Conservation (phyloP, 202 grass and related monocot genomes). For the Schoenoplectus triqueter region DNA sequence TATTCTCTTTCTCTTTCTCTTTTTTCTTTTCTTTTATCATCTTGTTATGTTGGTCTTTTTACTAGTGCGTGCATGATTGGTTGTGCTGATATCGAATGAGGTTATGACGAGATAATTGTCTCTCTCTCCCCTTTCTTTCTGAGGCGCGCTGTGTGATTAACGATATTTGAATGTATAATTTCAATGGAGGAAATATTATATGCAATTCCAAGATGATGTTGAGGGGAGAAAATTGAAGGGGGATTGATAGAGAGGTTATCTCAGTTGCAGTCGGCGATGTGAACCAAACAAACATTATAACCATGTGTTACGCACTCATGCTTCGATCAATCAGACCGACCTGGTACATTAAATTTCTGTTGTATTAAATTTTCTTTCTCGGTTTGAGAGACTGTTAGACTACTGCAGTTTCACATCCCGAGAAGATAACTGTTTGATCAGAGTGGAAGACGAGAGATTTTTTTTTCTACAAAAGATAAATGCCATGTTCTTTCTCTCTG, state of each 20-base stretch:
- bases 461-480: conserved; percentile 21
- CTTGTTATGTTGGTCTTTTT: conserved; percentile 35
- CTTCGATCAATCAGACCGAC: not conserved
- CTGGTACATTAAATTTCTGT: conserved; percentile 12
- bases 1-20: not conserved
- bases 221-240: not conserved
- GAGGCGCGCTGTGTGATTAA: conserved; percentile 36
- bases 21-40: conserved; percentile 18
- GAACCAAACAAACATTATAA: not conserved
- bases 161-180: conserved; percentile 32
- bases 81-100: conserved; percentile 42
- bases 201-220: not conserved
- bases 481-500: conserved; percentile 26
- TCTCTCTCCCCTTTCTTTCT: not conserved
- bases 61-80: conserved; percentile 41
- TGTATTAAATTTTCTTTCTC: conserved; percentile 30
- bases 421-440: conserved; percentile 34
- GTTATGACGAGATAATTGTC: conserved; percentile 47
- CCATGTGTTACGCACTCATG: conserved; percentile 1
- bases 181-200: not conserved
- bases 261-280: conserved; percentile 2
- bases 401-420: conserved; percentile 37
- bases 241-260: not conserved
- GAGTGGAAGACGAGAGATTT: conserved; percentile 25
- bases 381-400: conserved; percentile 35